Evolutionary conservation across 495 filamentous ascomycete genomes (phyloP), one percentile per base, ranked within the genome.

Genomic region (Terfezia claveryi): DNA sequence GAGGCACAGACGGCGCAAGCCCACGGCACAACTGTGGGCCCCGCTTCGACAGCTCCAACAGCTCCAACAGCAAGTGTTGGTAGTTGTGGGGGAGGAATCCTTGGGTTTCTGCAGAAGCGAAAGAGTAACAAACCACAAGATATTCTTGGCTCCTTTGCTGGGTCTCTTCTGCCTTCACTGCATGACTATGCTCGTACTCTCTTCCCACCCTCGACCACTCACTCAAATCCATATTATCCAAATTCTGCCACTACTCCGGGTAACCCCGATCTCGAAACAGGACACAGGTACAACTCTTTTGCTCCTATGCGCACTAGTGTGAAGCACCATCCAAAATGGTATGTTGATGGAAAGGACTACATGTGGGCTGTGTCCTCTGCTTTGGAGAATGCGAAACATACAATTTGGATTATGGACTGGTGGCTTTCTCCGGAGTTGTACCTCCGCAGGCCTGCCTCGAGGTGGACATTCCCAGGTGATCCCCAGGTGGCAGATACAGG

Each of bases 341-440:
- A 84, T 71, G 85, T 95, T 23, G 89, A 96, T 68, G 89, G 85
- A 2, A 88, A 84, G 63, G 79, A 79, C 0, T 96, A 96, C 63
- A 86, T 96, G 71, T 87, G 80, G 74, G 89, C 89, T 14, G 85
- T 96, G 0, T 87, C 81, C 44, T 67, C 76, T 52, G 89, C 89
- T 6, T 68, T 96, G 52, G 87, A 94, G 72, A 79, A 77, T 62
- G 89, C 89, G 0, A 75, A 70, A 50, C 80, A 94, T 58, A 85
- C 76, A 16, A 86, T 96, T 57, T 94, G 85, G 79, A 94, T 96
- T 58, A 69, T 94, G 52, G 89, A 96, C 66, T 94, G 86, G 87
- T 94, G 87, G 87, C 68, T 94, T 54, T 87, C 80, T 27, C 85
- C 85, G 4, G 89, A 96, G 68, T 72, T 94, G 2, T 94, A 94